phyloP scores from a whole-genome alignment of 2,329 filamentous ascomycete species.

The Diaporthe sp. region DNA sequence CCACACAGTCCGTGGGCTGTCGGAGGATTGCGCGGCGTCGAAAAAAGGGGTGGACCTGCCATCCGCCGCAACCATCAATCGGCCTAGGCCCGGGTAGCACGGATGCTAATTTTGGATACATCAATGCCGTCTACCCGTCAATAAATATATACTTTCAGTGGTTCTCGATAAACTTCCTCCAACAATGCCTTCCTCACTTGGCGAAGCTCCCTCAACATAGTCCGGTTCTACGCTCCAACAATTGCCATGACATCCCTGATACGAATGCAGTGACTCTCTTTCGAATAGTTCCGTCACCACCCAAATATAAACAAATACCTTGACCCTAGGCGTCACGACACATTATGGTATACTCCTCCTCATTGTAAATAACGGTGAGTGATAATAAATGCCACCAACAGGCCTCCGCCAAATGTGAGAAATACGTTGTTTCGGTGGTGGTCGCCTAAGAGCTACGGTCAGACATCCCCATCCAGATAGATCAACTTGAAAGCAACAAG shows the following conservation, averaged over 20 bases:
- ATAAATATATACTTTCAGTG: neutral
- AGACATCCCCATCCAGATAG: neutral
- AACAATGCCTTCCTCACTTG: neutral
- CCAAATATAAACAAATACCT: neutral
- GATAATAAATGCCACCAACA: constrained; percentile 27
- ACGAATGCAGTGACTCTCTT: neutral
- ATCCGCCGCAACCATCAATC: neutral
- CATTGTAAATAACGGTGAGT: neutral
- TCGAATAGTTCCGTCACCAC: neutral
- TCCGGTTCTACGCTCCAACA: neutral
- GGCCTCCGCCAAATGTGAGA: constrained; percentile 32
- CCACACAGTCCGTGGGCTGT: neutral
- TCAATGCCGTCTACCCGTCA: neutral
- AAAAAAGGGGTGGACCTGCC: neutral
- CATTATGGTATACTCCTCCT: neutral
- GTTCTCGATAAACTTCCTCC: neutral
- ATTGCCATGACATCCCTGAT: neutral
- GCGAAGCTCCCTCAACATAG: neutral
- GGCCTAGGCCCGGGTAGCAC: neutral
- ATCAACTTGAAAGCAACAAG: neutral
- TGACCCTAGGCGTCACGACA: neutral
- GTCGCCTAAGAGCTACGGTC: constrained; percentile 38
- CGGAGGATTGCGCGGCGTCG: constrained; percentile 14
- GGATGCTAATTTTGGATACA: constrained; percentile 16
- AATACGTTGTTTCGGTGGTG: constrained; percentile 45